Base-by-base conservation (phyloP, 345 rosid genomes). In the Physaria fendleri region DNA sequence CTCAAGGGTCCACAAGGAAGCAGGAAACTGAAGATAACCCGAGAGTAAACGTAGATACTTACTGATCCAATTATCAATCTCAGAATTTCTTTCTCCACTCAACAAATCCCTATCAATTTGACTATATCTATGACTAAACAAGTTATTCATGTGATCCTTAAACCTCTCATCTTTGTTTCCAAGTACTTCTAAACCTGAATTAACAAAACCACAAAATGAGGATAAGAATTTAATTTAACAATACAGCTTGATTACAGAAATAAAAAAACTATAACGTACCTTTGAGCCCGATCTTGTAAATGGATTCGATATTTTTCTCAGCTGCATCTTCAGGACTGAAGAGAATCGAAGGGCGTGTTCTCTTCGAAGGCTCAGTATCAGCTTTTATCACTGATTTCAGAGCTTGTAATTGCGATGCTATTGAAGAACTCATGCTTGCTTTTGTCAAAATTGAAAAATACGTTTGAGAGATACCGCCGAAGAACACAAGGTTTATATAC, bases 181-280 rank as follows among this genome's bases (percentile, higher is more conserved):
- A 57, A 93, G 85, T 56, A 73, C 86, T 72, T 89, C 92, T 4
- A 89, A 62, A 73, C 99, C 99, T 93, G 73, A 68, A 82, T 61
- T 44, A 55, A 35, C 32, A 47, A 32, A 55, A 48, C 11, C 15
- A 32, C 37, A 47, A 66, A 24, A 23, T 14, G 24, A 37, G 28
- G 3, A 35, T 10, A 3, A 30, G 18, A 24, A 50, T 24, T 18
- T 2, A 44, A 51, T 28, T 2, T 1, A 38, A 14, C 60, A 10
- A 0, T n/a, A 35, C n/a, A 30, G 38, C 41, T 30, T 34, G 41
- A 9, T 28, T 56, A 20, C 10, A 33, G 57, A 13, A 35, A 16
- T 20, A 1, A 46, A 34, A n/a, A 44, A 62, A 29, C 4, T 33
- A 57, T 25, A 64, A 54, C 69, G 22, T 0, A 77, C 93, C 99